A percentile compares a stretch with the other conserved stretches of the same genome.
phyloP scores from a whole-genome alignment of 352 stramenopile genomes.

The Globisporangium camurandrum region DNA sequence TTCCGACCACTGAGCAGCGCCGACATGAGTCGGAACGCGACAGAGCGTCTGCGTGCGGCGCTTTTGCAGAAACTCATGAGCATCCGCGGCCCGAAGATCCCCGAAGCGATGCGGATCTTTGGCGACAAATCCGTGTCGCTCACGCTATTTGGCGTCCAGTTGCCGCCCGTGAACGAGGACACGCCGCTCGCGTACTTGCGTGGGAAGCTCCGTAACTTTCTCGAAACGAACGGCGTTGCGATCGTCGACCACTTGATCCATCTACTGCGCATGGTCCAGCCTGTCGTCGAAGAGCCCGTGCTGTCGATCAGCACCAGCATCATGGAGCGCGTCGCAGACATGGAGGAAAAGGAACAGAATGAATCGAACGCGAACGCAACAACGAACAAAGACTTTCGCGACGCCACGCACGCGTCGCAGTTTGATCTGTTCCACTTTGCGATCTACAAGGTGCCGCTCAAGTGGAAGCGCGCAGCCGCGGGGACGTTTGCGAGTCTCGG shows the following conservation, averaged over 20 bases:
- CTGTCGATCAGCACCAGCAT: conserved; percentile 8
- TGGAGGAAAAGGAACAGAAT: not conserved
- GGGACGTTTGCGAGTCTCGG: conserved; percentile 24
- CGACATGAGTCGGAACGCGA: conserved; percentile 21
- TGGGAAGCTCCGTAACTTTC: conserved; percentile 43
- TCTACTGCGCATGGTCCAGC: conserved; percentile 17
- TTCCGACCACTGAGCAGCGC: conserved; percentile 16
- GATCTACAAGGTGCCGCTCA: conserved; percentile 32
- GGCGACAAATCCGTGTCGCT: conserved; percentile 42
- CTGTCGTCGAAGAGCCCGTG: conserved; percentile 3
- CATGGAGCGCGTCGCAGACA: conserved; percentile 3
- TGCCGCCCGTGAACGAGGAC: conserved; percentile 58
- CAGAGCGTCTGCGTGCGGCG: conserved; percentile 32
- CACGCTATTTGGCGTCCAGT: conserved; percentile 38
- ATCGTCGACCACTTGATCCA: conserved; percentile 63
- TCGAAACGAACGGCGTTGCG: conserved; percentile 34
- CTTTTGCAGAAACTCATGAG: conserved; percentile 51
- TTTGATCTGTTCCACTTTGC: conserved; percentile 75
- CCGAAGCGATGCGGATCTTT: conserved; percentile 48
- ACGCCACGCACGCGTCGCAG: conserved; percentile 25
- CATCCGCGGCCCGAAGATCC: conserved; percentile 45
- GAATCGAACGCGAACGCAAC: not conserved
- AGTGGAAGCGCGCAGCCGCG: not conserved
- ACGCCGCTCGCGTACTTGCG: conserved; percentile 53
- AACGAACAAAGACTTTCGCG: conserved; percentile 21